These are phyloP conservation scores for Dendrobium nobile DNA, from an alignment of 106 monocot species.

Conservation along the genomic window DNA sequence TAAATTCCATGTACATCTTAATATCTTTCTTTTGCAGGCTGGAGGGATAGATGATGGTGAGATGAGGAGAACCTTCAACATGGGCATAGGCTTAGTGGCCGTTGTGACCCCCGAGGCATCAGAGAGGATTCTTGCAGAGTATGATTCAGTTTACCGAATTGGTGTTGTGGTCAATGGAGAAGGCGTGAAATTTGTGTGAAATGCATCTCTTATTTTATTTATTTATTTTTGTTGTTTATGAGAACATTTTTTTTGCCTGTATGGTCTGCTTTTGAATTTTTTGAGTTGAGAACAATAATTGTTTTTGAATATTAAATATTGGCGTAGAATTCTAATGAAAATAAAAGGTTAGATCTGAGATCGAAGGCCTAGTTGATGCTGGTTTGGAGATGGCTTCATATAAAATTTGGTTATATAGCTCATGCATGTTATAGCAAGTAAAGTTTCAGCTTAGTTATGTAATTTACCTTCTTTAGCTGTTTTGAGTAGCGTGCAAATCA, in stretches of 20 bases:
- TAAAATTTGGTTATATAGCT: too few relatives aligned
- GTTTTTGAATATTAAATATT: too few relatives aligned
- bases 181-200: constrained; percentile 49
- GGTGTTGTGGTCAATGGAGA: constrained; percentile 68
- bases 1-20: background rate
- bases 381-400: too few relatives aligned
- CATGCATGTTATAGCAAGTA: too few relatives aligned
- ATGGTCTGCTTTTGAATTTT: background rate
- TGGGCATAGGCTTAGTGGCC: constrained; percentile 96
- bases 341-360: too few relatives aligned
- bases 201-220: background rate
- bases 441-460: too few relatives aligned
- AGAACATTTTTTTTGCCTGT: background rate
- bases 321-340: too few relatives aligned
- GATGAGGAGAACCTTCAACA: constrained; percentile 95
- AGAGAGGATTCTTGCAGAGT: constrained; percentile 54
- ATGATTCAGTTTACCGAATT: constrained; percentile 43
- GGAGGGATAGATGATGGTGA: constrained; percentile 83
- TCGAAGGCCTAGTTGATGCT: too few relatives aligned
- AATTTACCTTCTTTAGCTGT: too few relatives aligned
- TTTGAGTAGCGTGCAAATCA: too few relatives aligned
- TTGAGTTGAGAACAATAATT: too few relatives aligned
- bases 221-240: background rate
- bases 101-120: constrained; percentile 49
- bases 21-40: constrained; percentile 37